Evolutionary conservation across 306 rosid species (phyloP).

Genomic region (Potentilla sterilis): DNA sequence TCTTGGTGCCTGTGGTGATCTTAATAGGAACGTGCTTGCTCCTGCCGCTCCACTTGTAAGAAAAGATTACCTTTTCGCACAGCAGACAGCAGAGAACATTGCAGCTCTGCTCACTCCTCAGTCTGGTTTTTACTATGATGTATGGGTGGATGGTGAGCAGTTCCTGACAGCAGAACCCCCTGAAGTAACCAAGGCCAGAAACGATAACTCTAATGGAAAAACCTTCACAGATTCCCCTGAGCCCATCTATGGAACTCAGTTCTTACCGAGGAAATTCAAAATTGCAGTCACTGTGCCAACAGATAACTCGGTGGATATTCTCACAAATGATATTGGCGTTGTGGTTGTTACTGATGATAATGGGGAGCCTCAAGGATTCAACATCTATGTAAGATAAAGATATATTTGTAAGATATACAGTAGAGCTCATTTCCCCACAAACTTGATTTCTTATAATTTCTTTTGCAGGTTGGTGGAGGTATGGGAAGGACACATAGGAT

Average conservation of each 20-base stretch:
- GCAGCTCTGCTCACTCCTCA: constrained; percentile 90
- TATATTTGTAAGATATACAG: background rate
- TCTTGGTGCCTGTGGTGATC: constrained; percentile 97
- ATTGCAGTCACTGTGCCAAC: constrained; percentile 95
- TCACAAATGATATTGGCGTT: constrained; percentile 88
- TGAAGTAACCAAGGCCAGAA: constrained; percentile 79
- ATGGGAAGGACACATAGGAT: constrained; percentile 99
- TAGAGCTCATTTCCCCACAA: constrained; percentile 5
- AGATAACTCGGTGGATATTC: constrained; percentile 93
- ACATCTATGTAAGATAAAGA: constrained; percentile 71
- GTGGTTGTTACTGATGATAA: constrained; percentile 69
- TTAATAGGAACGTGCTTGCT: constrained; percentile 96
- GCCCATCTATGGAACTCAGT: constrained; percentile 96
- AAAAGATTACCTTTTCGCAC: constrained; percentile 89
- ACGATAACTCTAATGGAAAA: constrained; percentile 88
- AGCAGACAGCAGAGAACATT: constrained; percentile 86
- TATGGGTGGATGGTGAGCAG: constrained; percentile 95
- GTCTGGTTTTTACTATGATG: constrained; percentile 95
- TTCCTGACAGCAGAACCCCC: constrained; percentile 77
- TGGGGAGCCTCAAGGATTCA: constrained; percentile 92
- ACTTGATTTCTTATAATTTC: constrained; percentile 23
- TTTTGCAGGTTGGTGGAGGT: constrained; percentile 96
- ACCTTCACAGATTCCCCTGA: constrained; percentile 88
- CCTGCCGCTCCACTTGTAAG: constrained; percentile 85
- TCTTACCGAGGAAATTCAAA: constrained; percentile 95